These are phyloP conservation scores for Aspergillus cejpii DNA, from an alignment of 2,329 filamentous ascomycete genomes.

Conservation along the genomic window DNA sequence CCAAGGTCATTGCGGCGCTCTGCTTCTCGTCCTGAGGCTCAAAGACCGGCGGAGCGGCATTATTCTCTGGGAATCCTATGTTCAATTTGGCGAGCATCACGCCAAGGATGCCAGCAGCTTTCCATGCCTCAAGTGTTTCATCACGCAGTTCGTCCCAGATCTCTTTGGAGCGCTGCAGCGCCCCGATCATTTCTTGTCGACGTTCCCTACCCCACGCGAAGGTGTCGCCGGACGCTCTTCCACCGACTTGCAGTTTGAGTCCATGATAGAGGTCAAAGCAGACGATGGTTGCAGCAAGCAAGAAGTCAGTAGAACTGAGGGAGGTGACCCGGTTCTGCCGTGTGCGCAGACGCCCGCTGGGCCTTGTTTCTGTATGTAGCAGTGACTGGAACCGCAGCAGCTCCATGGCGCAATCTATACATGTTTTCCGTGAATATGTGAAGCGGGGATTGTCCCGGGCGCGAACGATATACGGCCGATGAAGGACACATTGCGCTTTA, in stretches of 20 bases:
- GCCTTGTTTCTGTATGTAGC: constrained; percentile 66
- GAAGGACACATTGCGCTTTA: constrained; percentile 81
- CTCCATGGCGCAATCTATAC: constrained; percentile 78
- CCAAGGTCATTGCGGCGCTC: constrained; percentile 65
- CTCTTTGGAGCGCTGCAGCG: constrained; percentile 62
- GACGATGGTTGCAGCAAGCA: constrained; percentile 78
- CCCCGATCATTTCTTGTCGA: constrained; percentile 66
- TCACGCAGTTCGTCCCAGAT: constrained; percentile 78
- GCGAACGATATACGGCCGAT: constrained; percentile 76
- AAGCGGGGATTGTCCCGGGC: constrained; percentile 75
- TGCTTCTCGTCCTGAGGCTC: constrained; percentile 51
- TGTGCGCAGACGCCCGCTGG: constrained; percentile 62
- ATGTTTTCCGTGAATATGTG: constrained; percentile 72
- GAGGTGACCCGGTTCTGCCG: constrained; percentile 74
- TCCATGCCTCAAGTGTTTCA: constrained; percentile 80
- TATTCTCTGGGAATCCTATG: constrained; percentile 23
- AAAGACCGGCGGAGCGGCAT: constrained; percentile 21
- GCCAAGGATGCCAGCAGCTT: constrained; percentile 71
- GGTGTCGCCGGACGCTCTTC: constrained; percentile 33
- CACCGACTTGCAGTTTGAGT: constrained; percentile 29
- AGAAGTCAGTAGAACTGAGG: constrained; percentile 75
- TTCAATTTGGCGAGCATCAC: constrained; percentile 77
- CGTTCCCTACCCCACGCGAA: constrained; percentile 45
- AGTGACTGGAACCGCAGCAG: constrained; percentile 71
- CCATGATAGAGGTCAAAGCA: constrained; percentile 70